A percentile compares a stretch with the other conserved stretches of the same genome.
Evolutionary conservation across 2,329 filamentous ascomycete genomes (phyloP).

Genomic region (Pyrenophora seminiperda): DNA sequence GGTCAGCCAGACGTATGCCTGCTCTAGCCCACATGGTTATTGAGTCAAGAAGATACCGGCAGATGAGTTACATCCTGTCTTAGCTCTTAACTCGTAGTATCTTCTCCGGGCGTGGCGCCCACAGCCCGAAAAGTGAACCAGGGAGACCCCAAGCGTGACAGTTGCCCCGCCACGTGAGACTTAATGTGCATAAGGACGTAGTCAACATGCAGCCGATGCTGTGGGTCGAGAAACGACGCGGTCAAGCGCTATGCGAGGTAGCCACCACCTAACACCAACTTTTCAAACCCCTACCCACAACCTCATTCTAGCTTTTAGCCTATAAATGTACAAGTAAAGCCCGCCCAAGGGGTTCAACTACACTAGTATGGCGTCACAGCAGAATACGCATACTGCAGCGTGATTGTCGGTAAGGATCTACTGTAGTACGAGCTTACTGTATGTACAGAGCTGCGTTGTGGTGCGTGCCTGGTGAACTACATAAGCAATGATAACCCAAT

Average conservation of each 20-base stretch:
- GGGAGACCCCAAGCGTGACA: constrained; percentile 23
- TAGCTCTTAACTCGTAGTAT: constrained; percentile 17
- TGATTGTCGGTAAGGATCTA: constrained; percentile 7
- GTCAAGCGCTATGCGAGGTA: not conserved
- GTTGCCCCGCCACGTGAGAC: constrained; percentile 20
- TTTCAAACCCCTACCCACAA: not conserved
- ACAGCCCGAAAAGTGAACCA: constrained; percentile 5
- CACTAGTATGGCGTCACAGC: constrained; percentile 7
- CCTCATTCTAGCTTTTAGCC: constrained; percentile 3
- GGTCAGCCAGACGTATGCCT: constrained; percentile 21
- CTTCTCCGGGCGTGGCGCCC: constrained; percentile 15
- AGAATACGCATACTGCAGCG: constrained; percentile 1
- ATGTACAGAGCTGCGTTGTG: constrained; percentile 5
- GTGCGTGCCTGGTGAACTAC: constrained; percentile 13
- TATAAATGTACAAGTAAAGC: too few species aligned
- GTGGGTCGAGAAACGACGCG: constrained; percentile 1
- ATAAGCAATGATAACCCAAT: constrained; percentile 1
- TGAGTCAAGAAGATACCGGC: constrained; percentile 20
- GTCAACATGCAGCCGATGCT: not conserved
- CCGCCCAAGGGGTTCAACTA: not conserved
- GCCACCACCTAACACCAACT: not conserved
- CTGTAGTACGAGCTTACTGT: constrained; percentile 5
- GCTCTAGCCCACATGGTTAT: constrained; percentile 25
- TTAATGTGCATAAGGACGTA: constrained; percentile 4
- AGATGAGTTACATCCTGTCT: constrained; percentile 15